Evolutionary conservation across 768 basidiomycete species (phyloP).

Genomic region (Podaxis rugospora): DNA sequence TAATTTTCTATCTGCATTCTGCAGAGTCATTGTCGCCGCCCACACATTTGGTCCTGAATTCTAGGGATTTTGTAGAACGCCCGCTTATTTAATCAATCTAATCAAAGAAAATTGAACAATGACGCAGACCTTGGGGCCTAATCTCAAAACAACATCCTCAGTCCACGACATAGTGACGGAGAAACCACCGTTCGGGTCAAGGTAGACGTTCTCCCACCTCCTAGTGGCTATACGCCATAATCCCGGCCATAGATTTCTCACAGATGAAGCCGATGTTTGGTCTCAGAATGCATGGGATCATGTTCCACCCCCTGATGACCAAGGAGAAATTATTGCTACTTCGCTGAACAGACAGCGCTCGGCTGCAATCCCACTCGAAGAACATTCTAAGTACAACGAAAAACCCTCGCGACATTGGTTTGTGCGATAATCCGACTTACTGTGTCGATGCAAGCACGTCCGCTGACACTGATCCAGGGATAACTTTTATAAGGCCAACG

Average conservation of each 20-base stretch:
- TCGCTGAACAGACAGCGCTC: slow-evolving; percentile 68
- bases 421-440: slow-evolving; percentile 10
- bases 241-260: slow-evolving; percentile 52
- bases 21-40: background rate
- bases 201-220: slow-evolving; percentile 31
- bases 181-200: slow-evolving; percentile 69
- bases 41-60: background rate
- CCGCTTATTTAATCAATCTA: background rate
- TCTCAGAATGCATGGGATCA: slow-evolving; percentile 91
- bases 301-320: slow-evolving; percentile 79
- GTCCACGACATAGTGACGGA: slow-evolving; percentile 54
- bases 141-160: slow-evolving; percentile 48
- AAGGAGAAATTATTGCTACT: slow-evolving; percentile 64
- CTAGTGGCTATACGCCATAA: background rate
- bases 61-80: background rate
- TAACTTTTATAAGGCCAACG: slow-evolving; percentile 85
- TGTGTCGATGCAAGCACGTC: background rate
- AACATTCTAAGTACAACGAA: slow-evolving; percentile 67
- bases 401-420: slow-evolving; percentile 75
- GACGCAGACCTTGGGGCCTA: background rate
- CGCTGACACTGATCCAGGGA: slow-evolving; percentile 58
- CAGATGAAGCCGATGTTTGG: slow-evolving; percentile 72
- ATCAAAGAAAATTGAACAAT: background rate
- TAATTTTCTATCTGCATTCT: background rate
- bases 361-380: slow-evolving; percentile 69